Evolutionary conservation across 768 basidiomycete genomes (phyloP), one percentile per base, ranked within the genome.

Genomic region (Epithele typhae): DNA sequence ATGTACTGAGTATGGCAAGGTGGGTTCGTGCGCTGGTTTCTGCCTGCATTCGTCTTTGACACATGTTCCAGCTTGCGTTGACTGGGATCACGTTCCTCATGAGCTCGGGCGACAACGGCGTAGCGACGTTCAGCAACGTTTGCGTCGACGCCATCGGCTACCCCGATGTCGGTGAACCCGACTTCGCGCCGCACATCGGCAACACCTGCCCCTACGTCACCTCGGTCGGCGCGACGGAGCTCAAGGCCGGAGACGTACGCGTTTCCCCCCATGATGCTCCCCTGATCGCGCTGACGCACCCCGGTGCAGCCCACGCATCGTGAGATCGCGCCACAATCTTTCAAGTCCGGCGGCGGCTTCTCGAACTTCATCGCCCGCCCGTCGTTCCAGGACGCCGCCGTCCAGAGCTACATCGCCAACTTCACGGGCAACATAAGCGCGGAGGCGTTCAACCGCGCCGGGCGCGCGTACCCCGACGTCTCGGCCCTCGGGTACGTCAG

Each of bases 111-210:
- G 70, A 75, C 41, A 53, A 53, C 21, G 72, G 73, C 43, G 73
- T 74, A 24, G 67, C 68, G 32, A 70, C 72, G 2, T 47, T 46
- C 22, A 50, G 41, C 22, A 56, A 53, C 25, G 6, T 46, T n/a
- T 74, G 74, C 48, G 43, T 73, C 27, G 51, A 59, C 34, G 21
- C 63, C 3, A 52, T 53, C 5, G 55, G 55, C 18, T 48, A 46
- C 5, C 40, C 47, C 2, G 40, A 27, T 5, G 38, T 39, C 21
- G 37, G 33, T 27, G 62, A 60, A 23, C 60, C 41, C 5, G 53
- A 56, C 25, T 76, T 76, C 61, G 68, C 66, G 48, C 73, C 71
- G 0, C 48, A 39, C n/a, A 75, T 74, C 64, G 74, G 74, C 0
- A 62, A 51, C 24, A 64, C 65, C 4, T 74, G 74, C 34, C 68